Evolutionary conservation across 1,284 basidiomycete genomes (phyloP).

Genomic region (Irpex sp.): DNA sequence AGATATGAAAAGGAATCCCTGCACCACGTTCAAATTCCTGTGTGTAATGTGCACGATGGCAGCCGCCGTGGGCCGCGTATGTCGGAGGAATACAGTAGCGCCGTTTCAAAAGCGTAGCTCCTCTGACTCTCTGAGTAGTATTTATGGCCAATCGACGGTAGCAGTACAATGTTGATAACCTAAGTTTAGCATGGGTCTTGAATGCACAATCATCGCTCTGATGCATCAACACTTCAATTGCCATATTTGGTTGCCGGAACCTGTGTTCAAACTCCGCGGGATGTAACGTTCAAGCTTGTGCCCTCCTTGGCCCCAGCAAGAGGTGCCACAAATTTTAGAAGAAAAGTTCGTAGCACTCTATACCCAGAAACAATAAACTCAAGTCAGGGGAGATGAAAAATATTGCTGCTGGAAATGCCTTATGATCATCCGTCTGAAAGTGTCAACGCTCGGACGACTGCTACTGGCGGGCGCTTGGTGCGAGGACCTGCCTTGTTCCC

Average conservation of each 20-base stretch:
- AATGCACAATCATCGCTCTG: neutral
- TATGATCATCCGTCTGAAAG: neutral
- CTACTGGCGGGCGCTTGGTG: constrained; percentile 7
- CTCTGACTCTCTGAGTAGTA: too few relatives aligned
- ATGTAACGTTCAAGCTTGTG: neutral
- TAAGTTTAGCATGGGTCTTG: neutral
- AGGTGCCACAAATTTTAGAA: neutral
- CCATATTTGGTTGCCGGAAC: neutral
- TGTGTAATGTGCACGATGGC: too few relatives aligned
- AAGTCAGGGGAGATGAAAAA: too few relatives aligned
- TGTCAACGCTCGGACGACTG: constrained; percentile 3
- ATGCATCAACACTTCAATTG: neutral
- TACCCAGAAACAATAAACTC: too few relatives aligned
- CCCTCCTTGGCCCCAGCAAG: neutral
- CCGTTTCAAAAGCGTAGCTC: too few relatives aligned
- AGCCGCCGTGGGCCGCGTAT: too few relatives aligned
- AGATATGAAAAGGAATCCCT: too few relatives aligned
- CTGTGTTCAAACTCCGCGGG: neutral
- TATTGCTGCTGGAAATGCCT: neutral
- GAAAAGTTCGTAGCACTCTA: neutral
- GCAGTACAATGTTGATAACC: too few relatives aligned
- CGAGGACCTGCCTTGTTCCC: constrained; percentile 12
- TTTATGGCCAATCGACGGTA: too few relatives aligned
- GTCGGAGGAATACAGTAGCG: too few relatives aligned
- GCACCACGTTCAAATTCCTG: too few relatives aligned